Evolutionary conservation across 768 basidiomycete genomes (phyloP).

Genomic region (Suillus subluteus): DNA sequence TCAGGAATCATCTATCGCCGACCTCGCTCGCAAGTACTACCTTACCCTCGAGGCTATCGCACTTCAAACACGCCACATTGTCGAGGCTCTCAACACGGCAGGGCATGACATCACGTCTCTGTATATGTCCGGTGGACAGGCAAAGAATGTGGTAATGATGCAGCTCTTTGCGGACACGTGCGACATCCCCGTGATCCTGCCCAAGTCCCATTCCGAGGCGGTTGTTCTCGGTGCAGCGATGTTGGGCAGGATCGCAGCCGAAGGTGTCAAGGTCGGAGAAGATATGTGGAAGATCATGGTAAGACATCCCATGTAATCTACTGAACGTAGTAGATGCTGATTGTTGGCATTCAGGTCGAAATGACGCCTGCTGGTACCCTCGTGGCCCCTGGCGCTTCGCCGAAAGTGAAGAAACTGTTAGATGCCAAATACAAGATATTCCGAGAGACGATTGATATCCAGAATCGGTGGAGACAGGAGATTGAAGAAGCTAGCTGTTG

Average conservation of each 20-base stretch:
- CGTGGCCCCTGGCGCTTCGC: slow-evolving; percentile 63
- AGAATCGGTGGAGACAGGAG: slow-evolving; percentile 82
- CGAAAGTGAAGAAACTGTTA: slow-evolving; percentile 73
- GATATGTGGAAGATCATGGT: slow-evolving; percentile 94
- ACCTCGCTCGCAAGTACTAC: slow-evolving; percentile 90
- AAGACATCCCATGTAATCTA: slow-evolving; percentile 20
- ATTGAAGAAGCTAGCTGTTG: slow-evolving; percentile 62
- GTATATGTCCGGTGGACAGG: slow-evolving; percentile 94
- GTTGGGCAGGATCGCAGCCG: slow-evolving; percentile 86
- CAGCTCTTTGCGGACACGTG: slow-evolving; percentile 87
- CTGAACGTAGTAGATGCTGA: slow-evolving; percentile 1
- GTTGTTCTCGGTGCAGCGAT: slow-evolving; percentile 95
- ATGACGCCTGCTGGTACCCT: slow-evolving; percentile 89
- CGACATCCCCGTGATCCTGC: slow-evolving; percentile 79
- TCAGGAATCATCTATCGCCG: slow-evolving; percentile 71
- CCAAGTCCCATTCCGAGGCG: slow-evolving; percentile 72
- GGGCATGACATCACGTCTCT: slow-evolving; percentile 87
- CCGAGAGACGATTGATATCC: slow-evolving; percentile 86
- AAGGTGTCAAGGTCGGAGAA: slow-evolving; percentile 58
- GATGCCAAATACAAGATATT: slow-evolving; percentile 96
- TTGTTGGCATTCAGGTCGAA: slow-evolving; percentile 58
- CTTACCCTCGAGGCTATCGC: slow-evolving; percentile 92
- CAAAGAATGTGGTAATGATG: slow-evolving; percentile 89
- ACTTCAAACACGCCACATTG: slow-evolving; percentile 91
- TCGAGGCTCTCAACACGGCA: slow-evolving; percentile 85